These are phyloP conservation scores for Papiliotrema flavescens DNA, from an alignment of 1,284 basidiomycete species.

Conservation along the genomic window DNA sequence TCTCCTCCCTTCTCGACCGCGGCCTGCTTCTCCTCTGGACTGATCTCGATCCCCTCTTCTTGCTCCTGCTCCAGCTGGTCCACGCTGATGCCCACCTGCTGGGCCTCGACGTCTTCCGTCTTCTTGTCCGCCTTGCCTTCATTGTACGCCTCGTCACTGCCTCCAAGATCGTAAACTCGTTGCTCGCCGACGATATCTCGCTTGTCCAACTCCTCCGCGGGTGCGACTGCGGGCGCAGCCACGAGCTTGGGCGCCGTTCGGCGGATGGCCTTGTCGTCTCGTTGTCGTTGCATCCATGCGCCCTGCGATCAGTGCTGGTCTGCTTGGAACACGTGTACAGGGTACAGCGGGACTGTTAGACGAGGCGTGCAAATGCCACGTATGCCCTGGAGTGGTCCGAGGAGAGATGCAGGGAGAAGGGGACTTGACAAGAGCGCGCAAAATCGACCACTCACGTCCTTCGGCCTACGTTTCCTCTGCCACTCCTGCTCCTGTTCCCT, in stretches of 20 bases:
- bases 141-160: not conserved
- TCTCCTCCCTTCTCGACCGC: not conserved
- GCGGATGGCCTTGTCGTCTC: constrained; percentile 38
- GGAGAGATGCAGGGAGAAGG: too few relatives aligned
- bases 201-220: not conserved
- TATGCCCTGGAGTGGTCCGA: too few relatives aligned
- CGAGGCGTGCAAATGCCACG: too few relatives aligned
- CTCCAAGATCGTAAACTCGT: not conserved
- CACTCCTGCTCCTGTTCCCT: constrained; percentile 39
- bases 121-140: not conserved
- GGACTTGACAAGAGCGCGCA: too few relatives aligned
- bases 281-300: constrained; percentile 42
- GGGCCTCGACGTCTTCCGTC: not conserved
- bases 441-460: constrained; percentile 38
- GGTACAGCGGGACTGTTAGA: too few relatives aligned
- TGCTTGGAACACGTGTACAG: too few relatives aligned
- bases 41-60: not conserved
- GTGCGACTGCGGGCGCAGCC: not conserved
- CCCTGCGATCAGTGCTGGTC: constrained; percentile 21
- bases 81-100: not conserved
- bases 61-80: not conserved
- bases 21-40: not conserved
- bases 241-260: not conserved
- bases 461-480: constrained; percentile 43
- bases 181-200: not conserved